Evolutionary conservation across 176 grass and related monocot species (phyloP).

Genomic region (Aegilops longissima): DNA sequence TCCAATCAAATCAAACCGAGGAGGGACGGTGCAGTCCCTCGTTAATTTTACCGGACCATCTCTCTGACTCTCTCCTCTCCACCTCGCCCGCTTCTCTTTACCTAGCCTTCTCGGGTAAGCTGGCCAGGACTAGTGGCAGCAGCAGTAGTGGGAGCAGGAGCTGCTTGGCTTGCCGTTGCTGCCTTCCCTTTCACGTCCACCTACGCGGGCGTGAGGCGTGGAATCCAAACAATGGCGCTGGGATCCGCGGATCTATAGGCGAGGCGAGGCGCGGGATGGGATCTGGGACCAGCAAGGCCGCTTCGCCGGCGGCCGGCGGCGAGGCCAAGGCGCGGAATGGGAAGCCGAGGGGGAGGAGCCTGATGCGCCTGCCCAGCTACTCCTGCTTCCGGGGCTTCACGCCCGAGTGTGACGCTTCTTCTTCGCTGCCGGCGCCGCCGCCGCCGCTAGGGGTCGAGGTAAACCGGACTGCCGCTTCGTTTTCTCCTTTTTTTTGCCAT

Average conservation of each 20-base stretch:
- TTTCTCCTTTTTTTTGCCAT: too few relatives aligned
- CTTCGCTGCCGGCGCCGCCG: background rate
- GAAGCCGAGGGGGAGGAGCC: conserved; percentile 28
- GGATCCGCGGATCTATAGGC: conserved; percentile 38
- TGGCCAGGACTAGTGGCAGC: background rate
- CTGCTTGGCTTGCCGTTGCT: background rate
- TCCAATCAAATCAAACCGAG: conserved; percentile 27
- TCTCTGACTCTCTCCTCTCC: background rate
- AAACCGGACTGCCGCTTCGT: background rate
- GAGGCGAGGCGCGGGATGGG: conserved; percentile 44
- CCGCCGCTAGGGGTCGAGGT: conserved; percentile 21
- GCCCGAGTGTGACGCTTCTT: conserved; percentile 19
- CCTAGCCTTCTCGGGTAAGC: background rate
- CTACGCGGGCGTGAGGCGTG: conserved; percentile 25
- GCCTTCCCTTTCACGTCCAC: background rate
- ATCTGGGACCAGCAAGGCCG: conserved; percentile 79
- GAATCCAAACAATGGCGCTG: conserved; percentile 26
- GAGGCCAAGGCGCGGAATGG: conserved; percentile 30
- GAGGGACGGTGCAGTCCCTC: background rate
- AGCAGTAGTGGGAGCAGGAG: conserved; percentile 17
- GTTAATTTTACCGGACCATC: conserved; percentile 28
- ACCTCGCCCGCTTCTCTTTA: background rate
- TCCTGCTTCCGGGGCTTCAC: conserved; percentile 69
- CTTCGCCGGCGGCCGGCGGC: conserved; percentile 6
- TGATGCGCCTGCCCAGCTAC: conserved; percentile 52